Evolutionary conservation across 2,329 filamentous ascomycete species (phyloP), one percentile per base, ranked within the genome.

Genomic region (Whalleya microplaca): DNA sequence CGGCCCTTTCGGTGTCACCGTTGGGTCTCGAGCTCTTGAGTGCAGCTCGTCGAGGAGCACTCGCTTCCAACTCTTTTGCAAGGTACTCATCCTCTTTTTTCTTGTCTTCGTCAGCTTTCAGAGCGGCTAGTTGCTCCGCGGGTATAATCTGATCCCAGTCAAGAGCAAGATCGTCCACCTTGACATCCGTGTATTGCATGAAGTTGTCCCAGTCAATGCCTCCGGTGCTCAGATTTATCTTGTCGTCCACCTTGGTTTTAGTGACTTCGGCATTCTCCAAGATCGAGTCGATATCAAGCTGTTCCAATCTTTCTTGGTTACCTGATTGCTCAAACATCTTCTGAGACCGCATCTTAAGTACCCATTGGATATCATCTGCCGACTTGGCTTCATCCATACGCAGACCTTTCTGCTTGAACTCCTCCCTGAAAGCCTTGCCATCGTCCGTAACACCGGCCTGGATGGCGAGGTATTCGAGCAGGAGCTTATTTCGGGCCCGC

Each of bases 61-160:
- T 96, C 69, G 95, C 89, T 62, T 95, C 92, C 53, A 95, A 85
- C 45, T 95, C 84, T 66, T 89, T 88, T 21, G 87, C 89, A 1
- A 96, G 84, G 63, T 95, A 96, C 45, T 89, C 86, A 14, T 93
- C 91, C 53, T 96, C 86, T 53, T 90, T 86, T 69, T 90, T 89
- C 72, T 89, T 87, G 64, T 96, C 90, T 68, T 98, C 94, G 48
- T 96, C 91, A 0, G 87, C 88, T 72, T 96, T 96, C 75, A 98
- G 90, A 58, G 87, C 88, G 16, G 93, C 93, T 18, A 99, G 83
- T 68, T 96, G 88, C 7, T 96, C 92, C 57, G 93, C 92, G 0
- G 95, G 96, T 65, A 99, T 98, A 67, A 99, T 99, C 64, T 98
- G 90, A 68, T 99, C 95, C 95, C 95, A 99, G 65, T 96, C 92